A percentile compares a stretch with the other conserved stretches of the same genome.
Conservation (phyloP, 805 yeast species). For the Wickerhamiella shivajii region DNA sequence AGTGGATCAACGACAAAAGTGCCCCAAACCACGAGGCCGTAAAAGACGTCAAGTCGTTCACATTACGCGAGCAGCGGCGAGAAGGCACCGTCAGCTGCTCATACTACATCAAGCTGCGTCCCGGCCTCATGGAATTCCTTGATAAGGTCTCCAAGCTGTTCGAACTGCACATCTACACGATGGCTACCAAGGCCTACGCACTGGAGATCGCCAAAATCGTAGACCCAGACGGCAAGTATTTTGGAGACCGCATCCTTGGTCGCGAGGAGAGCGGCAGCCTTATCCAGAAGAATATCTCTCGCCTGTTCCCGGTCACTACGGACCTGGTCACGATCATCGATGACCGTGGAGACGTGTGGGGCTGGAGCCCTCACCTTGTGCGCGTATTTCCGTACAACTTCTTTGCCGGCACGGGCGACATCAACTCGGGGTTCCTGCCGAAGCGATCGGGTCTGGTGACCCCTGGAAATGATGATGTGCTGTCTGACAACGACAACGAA, state of each 20-base stretch:
- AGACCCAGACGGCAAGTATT: slow-evolving; percentile 75
- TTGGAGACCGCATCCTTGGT: slow-evolving; percentile 82
- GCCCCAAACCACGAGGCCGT: slow-evolving; percentile 79
- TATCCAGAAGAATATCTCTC: slow-evolving; percentile 72
- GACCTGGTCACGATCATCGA: slow-evolving; percentile 94
- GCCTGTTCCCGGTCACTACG: slow-evolving; percentile 90
- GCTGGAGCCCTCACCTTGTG: slow-evolving; percentile 82
- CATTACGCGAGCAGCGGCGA: slow-evolving; percentile 61
- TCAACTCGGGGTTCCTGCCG: slow-evolving; percentile 83
- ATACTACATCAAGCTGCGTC: slow-evolving; percentile 87
- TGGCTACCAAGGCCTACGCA: slow-evolving; percentile 96
- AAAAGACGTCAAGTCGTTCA: slow-evolving; percentile 64
- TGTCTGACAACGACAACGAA: slow-evolving; percentile 69
- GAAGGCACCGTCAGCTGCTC: slow-evolving; percentile 43
- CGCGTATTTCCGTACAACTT: slow-evolving; percentile 93
- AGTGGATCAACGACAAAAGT: slow-evolving; percentile 78
- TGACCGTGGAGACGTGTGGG: slow-evolving; percentile 98
- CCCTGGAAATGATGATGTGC: slow-evolving; percentile 12
- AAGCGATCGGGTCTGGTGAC: slow-evolving; percentile 35
- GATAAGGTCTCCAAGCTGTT: slow-evolving; percentile 46
- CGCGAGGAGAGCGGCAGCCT: slow-evolving; percentile 91
- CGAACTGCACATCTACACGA: slow-evolving; percentile 90
- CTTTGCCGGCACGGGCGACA: slow-evolving; percentile 94
- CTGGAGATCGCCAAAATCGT: slow-evolving; percentile 75
- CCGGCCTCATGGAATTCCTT: slow-evolving; percentile 68